phyloP scores from a whole-genome alignment of 345 rosid species.

The Cardamine resedifolia region DNA sequence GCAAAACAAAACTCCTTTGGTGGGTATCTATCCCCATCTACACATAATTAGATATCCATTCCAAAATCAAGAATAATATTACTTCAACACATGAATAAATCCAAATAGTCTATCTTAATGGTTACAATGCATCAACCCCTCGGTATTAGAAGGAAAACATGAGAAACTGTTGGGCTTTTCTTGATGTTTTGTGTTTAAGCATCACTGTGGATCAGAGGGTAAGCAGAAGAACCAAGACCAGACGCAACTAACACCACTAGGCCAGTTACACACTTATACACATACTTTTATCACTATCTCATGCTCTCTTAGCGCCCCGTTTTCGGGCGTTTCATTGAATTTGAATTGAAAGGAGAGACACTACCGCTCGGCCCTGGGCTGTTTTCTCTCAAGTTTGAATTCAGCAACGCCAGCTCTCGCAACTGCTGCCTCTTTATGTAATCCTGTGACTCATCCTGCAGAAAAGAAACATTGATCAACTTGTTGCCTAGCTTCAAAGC shows the following conservation, averaged over 20 bases:
- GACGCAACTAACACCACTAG: constrained; percentile 28
- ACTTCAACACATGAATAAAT: constrained; percentile 32
- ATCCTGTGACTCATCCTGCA: constrained; percentile 96
- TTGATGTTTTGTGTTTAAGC: constrained; percentile 28
- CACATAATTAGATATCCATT: not conserved
- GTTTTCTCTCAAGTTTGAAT: constrained; percentile 91
- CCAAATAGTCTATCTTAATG: constrained; percentile 22
- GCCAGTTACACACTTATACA: constrained; percentile 25
- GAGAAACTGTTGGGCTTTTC: constrained; percentile 18
- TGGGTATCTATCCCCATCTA: not conserved
- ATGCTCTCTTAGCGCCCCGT: constrained; percentile 60
- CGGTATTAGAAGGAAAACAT: not conserved
- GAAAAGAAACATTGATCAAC: not conserved
- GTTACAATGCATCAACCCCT: constrained; percentile 24
- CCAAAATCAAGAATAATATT: constrained; percentile 4
- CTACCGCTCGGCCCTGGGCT: constrained; percentile 97
- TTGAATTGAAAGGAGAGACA: constrained; percentile 90
- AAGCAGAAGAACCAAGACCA: constrained; percentile 32
- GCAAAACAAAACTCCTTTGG: not conserved
- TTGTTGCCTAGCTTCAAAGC: constrained; percentile 12
- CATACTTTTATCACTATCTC: constrained; percentile 13
- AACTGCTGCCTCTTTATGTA: constrained; percentile 93
- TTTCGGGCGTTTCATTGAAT: constrained; percentile 96
- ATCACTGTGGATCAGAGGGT: constrained; percentile 28
- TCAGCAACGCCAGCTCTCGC: constrained; percentile 86